phyloP scores from a whole-genome alignment of 148 eudicot genomes.

The Vaccinium macrocarpon region DNA sequence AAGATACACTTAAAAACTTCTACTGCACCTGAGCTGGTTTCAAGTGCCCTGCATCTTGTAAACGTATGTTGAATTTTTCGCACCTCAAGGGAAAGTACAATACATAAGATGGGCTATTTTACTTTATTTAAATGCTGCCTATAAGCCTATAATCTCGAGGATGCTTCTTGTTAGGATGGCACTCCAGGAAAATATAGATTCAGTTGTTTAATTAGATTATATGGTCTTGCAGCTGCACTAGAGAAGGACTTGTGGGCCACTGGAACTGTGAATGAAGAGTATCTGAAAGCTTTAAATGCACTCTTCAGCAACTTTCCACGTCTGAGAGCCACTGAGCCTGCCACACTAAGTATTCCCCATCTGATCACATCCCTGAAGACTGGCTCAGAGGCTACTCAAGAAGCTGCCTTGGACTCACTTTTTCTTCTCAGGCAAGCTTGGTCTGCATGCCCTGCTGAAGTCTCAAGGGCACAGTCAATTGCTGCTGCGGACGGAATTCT shows the following conservation, averaged over 20 bases:
- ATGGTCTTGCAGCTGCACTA: conserved; percentile 69
- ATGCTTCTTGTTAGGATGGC: conserved; percentile 11
- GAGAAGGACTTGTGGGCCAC: conserved; percentile 96
- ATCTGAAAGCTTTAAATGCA: conserved; percentile 85
- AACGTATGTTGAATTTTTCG: background rate
- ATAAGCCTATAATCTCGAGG: background rate
- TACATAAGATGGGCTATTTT: background rate
- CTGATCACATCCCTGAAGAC: conserved; percentile 93
- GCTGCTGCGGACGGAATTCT: conserved; percentile 99
- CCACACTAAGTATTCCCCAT: conserved; percentile 97
- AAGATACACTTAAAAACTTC: background rate
- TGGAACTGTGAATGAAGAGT: conserved; percentile 89
- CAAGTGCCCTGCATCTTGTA: background rate
- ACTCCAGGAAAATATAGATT: background rate
- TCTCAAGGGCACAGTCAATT: conserved; percentile 88
- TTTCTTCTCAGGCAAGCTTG: conserved; percentile 97
- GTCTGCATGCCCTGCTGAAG: conserved; percentile 99
- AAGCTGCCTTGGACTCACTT: conserved; percentile 91
- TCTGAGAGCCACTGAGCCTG: conserved; percentile 94
- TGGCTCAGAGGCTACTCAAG: conserved; percentile 93
- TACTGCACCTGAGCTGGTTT: background rate
- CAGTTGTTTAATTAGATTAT: conserved; percentile 14
- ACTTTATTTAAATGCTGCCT: background rate
- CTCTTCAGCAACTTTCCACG: conserved; percentile 95
- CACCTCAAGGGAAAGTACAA: background rate